These are phyloP conservation scores for Cladosporium phlei DNA, from an alignment of 2,329 filamentous ascomycete species.

Conservation along the genomic window DNA sequence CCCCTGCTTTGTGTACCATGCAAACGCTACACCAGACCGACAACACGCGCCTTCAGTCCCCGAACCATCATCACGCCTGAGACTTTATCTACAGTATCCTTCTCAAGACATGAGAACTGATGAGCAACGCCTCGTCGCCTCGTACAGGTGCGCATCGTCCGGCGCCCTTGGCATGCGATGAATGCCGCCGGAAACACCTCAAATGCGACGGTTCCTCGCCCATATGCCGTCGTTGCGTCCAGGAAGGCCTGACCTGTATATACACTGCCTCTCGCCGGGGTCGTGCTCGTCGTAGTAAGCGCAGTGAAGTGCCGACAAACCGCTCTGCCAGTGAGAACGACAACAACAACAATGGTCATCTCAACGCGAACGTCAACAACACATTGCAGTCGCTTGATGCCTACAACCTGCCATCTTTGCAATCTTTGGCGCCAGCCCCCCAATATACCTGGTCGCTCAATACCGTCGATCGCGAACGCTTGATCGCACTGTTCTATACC, in stretches of 20 bases:
- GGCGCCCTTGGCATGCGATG: slow-evolving; percentile 29
- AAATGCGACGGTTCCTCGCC: slow-evolving; percentile 70
- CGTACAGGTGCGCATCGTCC: background rate
- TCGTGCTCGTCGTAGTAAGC: slow-evolving; percentile 54
- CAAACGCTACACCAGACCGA: too few species aligned
- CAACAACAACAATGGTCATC: slow-evolving; percentile 22
- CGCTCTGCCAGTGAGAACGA: slow-evolving; percentile 36
- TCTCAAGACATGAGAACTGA: too few species aligned
- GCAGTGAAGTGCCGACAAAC: slow-evolving; percentile 34
- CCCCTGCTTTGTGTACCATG: too few species aligned
- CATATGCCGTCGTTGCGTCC: slow-evolving; percentile 60
- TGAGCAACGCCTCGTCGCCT: too few species aligned
- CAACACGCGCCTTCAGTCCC: too few species aligned
- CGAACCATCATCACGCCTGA: too few species aligned
- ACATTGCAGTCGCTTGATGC: background rate
- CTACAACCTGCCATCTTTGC: background rate
- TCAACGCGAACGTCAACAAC: background rate
- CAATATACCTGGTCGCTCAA: slow-evolving; percentile 11
- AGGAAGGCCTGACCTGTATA: slow-evolving; percentile 57
- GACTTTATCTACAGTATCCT: too few species aligned
- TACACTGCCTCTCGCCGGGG: slow-evolving; percentile 72
- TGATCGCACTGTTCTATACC: slow-evolving; percentile 53
- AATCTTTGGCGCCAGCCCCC: slow-evolving; percentile 29
- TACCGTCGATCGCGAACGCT: slow-evolving; percentile 31
- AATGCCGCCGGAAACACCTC: slow-evolving; percentile 58